Base-by-base conservation (phyloP, 2,329 filamentous ascomycete species). In the Penicillium brevicompactum region DNA sequence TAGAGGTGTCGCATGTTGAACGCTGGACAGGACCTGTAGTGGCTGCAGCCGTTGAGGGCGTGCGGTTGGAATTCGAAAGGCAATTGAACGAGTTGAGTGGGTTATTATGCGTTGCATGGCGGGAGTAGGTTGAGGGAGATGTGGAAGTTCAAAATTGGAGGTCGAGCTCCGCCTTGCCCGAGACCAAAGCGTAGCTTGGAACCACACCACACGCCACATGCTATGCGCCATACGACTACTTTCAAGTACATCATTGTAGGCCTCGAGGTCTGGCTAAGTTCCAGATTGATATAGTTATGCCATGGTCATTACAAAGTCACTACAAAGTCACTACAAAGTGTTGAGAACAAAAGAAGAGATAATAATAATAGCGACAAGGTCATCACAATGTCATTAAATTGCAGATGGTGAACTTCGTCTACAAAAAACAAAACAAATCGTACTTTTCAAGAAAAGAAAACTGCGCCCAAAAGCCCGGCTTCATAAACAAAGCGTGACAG, bases 341-440 rank as follows among this genome's bases (percentile, higher is more conserved):
- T 18, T 18, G 18, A 18, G 18, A 18, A 13, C 3, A 13, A 18
- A 22, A 31, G 11, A 47, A 21, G 34, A 14, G 11, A 40, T 46
- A 6, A 22, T 31, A 38, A 49, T 34, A 45, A 45, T 38, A 62
- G 49, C 50, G 50, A 53, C 56, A 49, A 59, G 53, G 49, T 66
- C 63, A 62, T 66, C 56, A 66, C 64, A 67, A 65, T 60, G 57
- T 65, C 68, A 70, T 70, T 70, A 70, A 63, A 66, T 65, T 70
- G 63, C 60, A 59, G 59, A 64, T 63, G 61, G 62, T 53, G 57
- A 66, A 60, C 60, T 61, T 70, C 65, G 63, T 69, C 65, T 67
- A 67, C 63, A 67, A 59, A 51, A 54, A 54, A 49, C 47, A 54
- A 54, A 54, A 34, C 52, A 54, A 62, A 60, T 58, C 60, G 61